Base-by-base conservation (phyloP, 306 rosid genomes). In the Malus sieversii region DNA sequence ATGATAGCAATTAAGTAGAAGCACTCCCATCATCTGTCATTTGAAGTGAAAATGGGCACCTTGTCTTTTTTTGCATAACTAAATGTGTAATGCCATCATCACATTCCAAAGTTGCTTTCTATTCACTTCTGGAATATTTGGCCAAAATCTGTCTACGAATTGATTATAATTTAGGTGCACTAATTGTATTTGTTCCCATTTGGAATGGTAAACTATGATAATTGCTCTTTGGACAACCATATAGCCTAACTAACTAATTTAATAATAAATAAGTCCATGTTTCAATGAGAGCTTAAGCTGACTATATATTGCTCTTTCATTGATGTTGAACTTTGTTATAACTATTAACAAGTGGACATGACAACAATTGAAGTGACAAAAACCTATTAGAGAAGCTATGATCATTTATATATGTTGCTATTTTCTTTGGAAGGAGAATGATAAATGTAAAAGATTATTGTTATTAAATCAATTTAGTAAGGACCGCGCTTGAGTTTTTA, bases 121-220 rank as follows among this genome's bases (percentile, higher is more conserved):
- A 44, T 78, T 85, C 85, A 90, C 89, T 86, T 82, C 85, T 70
- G 57, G 51, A 83, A 44, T 57, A 25, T 59, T 70, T 71, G 57
- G 67, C 6, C 75, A 14, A 53, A 48, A 64, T 66, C 79, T 85
- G 71, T 74, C 63, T 57, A 69, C 74, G 77, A 81, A 82, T 82
- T 79, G 74, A 83, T 82, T 65, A 52, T 75, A 74, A 27, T 77
- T 71, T 69, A 76, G 81, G 62, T 77, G 76, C 57, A 80, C 57
- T 79, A 71, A 82, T 80, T 64, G 75, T 55, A 60, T 70, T 61
- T 81, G 46, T 74, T 72, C 75, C 72, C 46, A 70, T 82, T 82
- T 71, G 77, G 75, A 79, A 72, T 71, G 70, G 51, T 77, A 63
- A 82, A 6, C 63, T 44, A 44, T 68, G 55, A 80, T 79, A 75